phyloP scores from a whole-genome alignment of 345 rosid species.

The Citrus medica region DNA sequence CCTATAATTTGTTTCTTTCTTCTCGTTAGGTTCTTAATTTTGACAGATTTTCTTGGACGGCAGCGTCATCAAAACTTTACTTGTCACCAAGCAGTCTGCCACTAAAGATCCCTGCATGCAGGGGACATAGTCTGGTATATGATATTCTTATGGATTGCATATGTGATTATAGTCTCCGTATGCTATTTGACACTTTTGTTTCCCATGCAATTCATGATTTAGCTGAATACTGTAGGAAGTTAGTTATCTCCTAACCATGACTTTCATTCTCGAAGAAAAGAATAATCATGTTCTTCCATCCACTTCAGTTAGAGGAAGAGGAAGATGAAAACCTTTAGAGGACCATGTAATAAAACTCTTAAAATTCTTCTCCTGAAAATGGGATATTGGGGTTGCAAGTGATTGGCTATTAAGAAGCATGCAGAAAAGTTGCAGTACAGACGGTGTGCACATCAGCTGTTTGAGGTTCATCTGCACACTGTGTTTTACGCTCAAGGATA shows the following conservation, averaged over 20 bases:
- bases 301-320: background rate
- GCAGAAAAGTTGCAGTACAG: background rate
- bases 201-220: background rate
- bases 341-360: background rate
- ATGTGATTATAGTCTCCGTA: background rate
- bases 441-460: background rate
- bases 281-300: background rate
- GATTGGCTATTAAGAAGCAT: background rate
- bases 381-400: background rate
- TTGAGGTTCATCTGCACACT: background rate
- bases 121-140: slow-evolving; percentile 89
- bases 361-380: background rate
- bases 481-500: background rate
- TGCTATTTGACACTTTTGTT: background rate
- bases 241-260: background rate
- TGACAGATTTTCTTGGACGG: slow-evolving; percentile 74
- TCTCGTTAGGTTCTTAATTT: slow-evolving; percentile 68
- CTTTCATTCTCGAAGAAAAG: background rate
- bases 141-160: background rate
- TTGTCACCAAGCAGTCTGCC: slow-evolving; percentile 93
- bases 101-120: slow-evolving; percentile 94
- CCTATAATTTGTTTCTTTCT: background rate
- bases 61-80: slow-evolving; percentile 83
- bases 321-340: background rate
- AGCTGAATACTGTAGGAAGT: background rate